Conservation (phyloP, 1,284 basidiomycete species). For the Coniophora puteana region DNA sequence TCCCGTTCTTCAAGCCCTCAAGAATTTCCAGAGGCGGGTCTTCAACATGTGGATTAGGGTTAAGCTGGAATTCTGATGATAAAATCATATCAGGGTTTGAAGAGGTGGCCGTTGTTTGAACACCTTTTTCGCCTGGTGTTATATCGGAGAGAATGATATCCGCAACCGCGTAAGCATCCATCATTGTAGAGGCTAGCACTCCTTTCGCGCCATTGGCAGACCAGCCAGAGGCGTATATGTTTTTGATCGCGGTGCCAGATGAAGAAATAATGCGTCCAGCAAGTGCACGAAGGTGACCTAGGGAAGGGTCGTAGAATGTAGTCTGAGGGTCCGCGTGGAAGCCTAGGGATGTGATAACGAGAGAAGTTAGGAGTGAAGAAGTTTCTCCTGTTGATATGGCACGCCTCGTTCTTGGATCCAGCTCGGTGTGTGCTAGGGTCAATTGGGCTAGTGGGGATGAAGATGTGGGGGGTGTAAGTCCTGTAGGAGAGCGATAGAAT, state of each 20-base stretch:
- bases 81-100: conserved; percentile 23
- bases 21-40: conserved; percentile 50
- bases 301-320: conserved; percentile 49
- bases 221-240: conserved; percentile 95
- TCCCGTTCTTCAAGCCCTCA: conserved; percentile 44
- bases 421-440: conserved; percentile 55
- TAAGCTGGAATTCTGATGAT: conserved; percentile 19
- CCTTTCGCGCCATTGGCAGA: conserved; percentile 89
- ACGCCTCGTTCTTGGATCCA: conserved; percentile 46
- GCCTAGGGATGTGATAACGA: conserved; percentile 88
- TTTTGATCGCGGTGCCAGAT: conserved; percentile 41
- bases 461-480: conserved; percentile 35
- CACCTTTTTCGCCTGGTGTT: conserved; percentile 16
- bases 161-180: conserved; percentile 83
- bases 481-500: conserved; percentile 72
- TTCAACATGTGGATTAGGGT: conserved; percentile 33
- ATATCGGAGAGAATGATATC: conserved; percentile 67
- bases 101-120: conserved; percentile 12
- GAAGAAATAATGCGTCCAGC: conserved; percentile 50
- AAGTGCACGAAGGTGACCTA: conserved; percentile 51
- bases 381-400: conserved; percentile 62
- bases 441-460: conserved; percentile 32
- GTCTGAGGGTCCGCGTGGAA: conserved; percentile 70
- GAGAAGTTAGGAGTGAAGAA: conserved; percentile 57
- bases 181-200: conserved; percentile 93